Base-by-base conservation (phyloP, 2,329 filamentous ascomycete species). In the Aspergillus sp. region DNA sequence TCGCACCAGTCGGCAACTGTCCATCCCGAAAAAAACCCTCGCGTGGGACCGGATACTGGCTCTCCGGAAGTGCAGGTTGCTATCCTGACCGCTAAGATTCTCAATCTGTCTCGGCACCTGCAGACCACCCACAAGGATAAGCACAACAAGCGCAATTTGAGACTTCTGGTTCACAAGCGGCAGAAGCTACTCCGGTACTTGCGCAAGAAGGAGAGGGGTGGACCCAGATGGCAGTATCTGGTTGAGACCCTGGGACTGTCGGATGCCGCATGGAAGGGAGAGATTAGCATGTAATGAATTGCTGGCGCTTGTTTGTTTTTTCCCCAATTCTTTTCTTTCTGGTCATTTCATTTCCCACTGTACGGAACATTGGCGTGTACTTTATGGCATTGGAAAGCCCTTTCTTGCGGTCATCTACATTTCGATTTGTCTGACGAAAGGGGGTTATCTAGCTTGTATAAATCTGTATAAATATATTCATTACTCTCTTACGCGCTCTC, bases 1-100 rank as follows among this genome's bases (percentile, higher is more conserved):
- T 73, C 67, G 70, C 61, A 71, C 72, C 53, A 73, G 63, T 75
- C 75, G 71, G 52, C 54, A 14, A 59, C 68, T 19, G 57, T 57
- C 41, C 64, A 66, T 22, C 64, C 63, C 5, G 60, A 74, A 22
- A 82, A 82, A 60, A 80, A 79, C 0, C 81, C 82, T 45, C 87
- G 95, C 30, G 84, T 86, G n/a, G 94, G 94, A 0, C 88, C 88
- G 4, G 94, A 99, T 69, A 99, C 93, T 1, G 94, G 94, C 33
- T 95, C 90, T 63, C 90, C 90, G 6, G 94, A 99, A 75, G 95
- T 99, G n/a, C 94, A 99, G 78, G 90, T 95, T 60, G 92, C 91
- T 43, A 95, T 99, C 62, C 73, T 99, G 69, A 99, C 94, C 3
- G 83, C 90, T 52, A 97, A 96, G 81, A 99, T 99, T 68, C 81